A percentile compares a stretch with the other conserved stretches of the same genome.
phyloP scores from a whole-genome alignment of 306 rosid genomes.

The Citrullus colocynthis region DNA sequence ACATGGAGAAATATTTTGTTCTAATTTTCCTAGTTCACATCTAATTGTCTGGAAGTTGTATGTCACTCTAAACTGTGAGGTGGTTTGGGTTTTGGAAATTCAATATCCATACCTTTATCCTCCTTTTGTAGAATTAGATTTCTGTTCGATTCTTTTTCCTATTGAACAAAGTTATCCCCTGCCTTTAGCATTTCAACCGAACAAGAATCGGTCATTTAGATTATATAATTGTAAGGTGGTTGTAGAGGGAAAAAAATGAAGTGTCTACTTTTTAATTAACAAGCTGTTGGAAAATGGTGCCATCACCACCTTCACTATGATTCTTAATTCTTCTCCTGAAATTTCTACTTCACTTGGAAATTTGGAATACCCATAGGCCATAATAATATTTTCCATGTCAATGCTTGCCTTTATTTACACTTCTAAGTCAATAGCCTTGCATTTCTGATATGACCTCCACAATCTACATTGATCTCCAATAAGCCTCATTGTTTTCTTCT shows the following conservation, averaged over 20 bases:
- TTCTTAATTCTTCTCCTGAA: not conserved
- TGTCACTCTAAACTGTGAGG: not conserved
- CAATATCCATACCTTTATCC: not conserved
- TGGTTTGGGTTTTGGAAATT: not conserved
- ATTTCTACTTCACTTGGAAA: no score
- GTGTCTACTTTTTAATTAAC: not conserved
- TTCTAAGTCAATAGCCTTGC: not conserved
- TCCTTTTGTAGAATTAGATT: not conserved
- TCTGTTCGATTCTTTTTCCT: no score
- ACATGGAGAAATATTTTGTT: not conserved
- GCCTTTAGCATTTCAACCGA: no score
- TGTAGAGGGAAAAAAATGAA: not conserved
- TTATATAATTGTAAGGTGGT: not conserved
- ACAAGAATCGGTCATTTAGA: no score
- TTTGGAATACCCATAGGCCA: no score
- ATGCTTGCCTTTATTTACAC: no score
- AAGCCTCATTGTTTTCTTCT: not conserved
- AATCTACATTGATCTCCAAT: not conserved
- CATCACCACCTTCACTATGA: not conserved
- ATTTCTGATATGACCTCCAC: not conserved
- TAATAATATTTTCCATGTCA: no score
- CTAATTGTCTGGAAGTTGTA: not conserved
- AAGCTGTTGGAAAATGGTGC: not conserved
- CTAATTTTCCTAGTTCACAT: not conserved
- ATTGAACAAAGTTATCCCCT: no score